Conservation (phyloP, 306 rosid species). For the Ammopiptanthus mongolicus region DNA sequence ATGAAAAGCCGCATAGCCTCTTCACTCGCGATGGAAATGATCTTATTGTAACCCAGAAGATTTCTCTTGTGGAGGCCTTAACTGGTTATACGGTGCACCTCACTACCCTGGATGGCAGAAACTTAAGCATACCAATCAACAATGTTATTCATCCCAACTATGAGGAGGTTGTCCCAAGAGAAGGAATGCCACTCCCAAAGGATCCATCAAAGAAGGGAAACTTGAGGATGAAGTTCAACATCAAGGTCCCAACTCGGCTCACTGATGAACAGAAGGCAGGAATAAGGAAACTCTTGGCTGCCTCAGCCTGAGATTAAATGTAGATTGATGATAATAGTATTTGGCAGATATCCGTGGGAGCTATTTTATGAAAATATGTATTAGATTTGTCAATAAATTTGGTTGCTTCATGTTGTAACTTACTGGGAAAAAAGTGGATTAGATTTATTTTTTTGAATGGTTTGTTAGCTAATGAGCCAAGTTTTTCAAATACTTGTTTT, state of each 20-base stretch:
- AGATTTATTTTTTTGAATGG: neutral
- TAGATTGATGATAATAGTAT: neutral
- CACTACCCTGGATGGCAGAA: slow-evolving; percentile 53
- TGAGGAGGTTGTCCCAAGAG: slow-evolving; percentile 52
- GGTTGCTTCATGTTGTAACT: neutral
- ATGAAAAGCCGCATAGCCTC: slow-evolving; percentile 45
- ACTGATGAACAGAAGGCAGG: slow-evolving; percentile 57
- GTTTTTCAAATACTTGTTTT: neutral
- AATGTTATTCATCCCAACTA: slow-evolving; percentile 49
- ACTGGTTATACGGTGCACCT: slow-evolving; percentile 53
- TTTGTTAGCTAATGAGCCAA: neutral
- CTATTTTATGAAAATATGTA: neutral
- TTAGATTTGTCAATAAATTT: neutral
- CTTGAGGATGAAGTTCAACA: slow-evolving; percentile 54
- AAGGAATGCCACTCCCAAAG: slow-evolving; percentile 62
- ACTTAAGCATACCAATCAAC: slow-evolving; percentile 40
- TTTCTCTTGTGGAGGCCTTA: slow-evolving; percentile 50
- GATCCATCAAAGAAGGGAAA: slow-evolving; percentile 58
- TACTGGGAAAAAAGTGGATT: neutral
- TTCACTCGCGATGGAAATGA: slow-evolving; percentile 52
- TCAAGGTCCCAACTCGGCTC: slow-evolving; percentile 52
- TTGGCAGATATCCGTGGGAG: neutral
- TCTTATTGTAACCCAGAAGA: slow-evolving; percentile 36
- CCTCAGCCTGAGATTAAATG: slow-evolving; percentile 10
- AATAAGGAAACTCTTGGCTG: slow-evolving; percentile 46